Evolutionary conservation across 2,329 filamentous ascomycete species (phyloP).

Genomic region (Neurospora crassa): DNA sequence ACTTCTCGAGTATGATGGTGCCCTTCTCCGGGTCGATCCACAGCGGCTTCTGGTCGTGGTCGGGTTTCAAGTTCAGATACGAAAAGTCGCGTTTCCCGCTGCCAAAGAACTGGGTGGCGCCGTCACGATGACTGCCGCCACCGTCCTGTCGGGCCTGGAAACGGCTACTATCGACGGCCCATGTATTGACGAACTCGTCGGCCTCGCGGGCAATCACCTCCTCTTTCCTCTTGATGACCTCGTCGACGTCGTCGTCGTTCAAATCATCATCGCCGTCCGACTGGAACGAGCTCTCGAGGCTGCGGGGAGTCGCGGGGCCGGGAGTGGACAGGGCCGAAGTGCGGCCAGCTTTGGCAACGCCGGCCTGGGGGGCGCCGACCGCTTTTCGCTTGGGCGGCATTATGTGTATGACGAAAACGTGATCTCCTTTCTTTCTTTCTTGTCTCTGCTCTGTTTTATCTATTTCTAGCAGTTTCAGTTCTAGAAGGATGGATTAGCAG

Average conservation of each 20-base stretch:
- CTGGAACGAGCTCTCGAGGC: conserved; percentile 35
- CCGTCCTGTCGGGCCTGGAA: conserved; percentile 28
- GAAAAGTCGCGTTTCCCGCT: conserved; percentile 57
- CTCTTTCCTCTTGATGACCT: conserved; percentile 40
- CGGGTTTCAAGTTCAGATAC: conserved; percentile 71
- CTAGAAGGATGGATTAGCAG: neutral
- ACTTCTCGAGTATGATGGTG: conserved; percentile 87
- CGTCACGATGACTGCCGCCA: conserved; percentile 16
- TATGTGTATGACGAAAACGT: conserved; percentile 21
- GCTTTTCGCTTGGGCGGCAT: conserved; percentile 67
- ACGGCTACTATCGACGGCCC: conserved; percentile 27
- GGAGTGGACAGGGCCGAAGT: conserved; percentile 51
- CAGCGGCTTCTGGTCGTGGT: conserved; percentile 80
- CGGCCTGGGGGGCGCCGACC: conserved; percentile 32
- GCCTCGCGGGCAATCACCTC: conserved; percentile 48
- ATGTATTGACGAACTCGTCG: conserved; percentile 42
- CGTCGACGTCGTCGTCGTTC: conserved; percentile 40
- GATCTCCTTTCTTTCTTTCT: neutral
- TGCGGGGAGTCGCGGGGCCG: conserved; percentile 49
- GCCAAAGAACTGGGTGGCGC: conserved; percentile 23
- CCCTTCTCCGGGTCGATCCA: conserved; percentile 88
- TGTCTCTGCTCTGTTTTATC: neutral
- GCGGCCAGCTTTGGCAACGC: conserved; percentile 44
- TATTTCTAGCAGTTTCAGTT: neutral
- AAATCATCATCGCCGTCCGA: conserved; percentile 34